A percentile compares a stretch with the other conserved stretches of the same genome.
Conservation (phyloP, 2,329 filamentous ascomycete genomes). For the Coleophoma eucalyptorum region DNA sequence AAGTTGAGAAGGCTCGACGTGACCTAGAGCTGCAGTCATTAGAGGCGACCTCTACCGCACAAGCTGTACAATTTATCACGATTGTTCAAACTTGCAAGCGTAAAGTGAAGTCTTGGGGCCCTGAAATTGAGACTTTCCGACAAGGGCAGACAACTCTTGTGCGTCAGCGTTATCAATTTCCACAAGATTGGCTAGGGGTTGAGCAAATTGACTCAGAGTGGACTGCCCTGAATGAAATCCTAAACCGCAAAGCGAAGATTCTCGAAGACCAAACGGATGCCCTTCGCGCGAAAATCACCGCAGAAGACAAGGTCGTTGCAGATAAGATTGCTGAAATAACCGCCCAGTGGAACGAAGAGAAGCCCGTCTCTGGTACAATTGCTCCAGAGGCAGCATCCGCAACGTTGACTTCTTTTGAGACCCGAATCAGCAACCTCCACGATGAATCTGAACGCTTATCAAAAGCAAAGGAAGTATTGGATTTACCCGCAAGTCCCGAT, state of each 20-base stretch:
- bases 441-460: constrained; percentile 90
- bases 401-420: constrained; percentile 78
- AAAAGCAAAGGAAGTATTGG: constrained; percentile 94
- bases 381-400: constrained; percentile 83
- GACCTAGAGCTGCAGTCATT: constrained; percentile 90
- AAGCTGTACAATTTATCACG: constrained; percentile 97
- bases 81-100: constrained; percentile 95
- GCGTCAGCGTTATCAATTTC: constrained; percentile 90
- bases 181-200: constrained; percentile 89
- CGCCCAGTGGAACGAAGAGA: constrained; percentile 89
- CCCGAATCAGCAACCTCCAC: constrained; percentile 78
- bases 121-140: constrained; percentile 92
- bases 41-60: constrained; percentile 90
- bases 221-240: constrained; percentile 87
- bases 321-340: constrained; percentile 86
- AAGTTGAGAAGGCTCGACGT: constrained; percentile 84
- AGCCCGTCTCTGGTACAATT: constrained; percentile 92
- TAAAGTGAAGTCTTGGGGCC: constrained; percentile 90
- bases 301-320: constrained; percentile 87
- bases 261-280: constrained; percentile 96
- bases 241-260: constrained; percentile 89
- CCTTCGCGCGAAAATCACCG: constrained; percentile 87
- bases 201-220: constrained; percentile 97
- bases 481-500: constrained; percentile 76
- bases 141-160: constrained; percentile 91